These are phyloP conservation scores for Rosa persica DNA, from an alignment of 306 rosid species.

Conservation along the genomic window DNA sequence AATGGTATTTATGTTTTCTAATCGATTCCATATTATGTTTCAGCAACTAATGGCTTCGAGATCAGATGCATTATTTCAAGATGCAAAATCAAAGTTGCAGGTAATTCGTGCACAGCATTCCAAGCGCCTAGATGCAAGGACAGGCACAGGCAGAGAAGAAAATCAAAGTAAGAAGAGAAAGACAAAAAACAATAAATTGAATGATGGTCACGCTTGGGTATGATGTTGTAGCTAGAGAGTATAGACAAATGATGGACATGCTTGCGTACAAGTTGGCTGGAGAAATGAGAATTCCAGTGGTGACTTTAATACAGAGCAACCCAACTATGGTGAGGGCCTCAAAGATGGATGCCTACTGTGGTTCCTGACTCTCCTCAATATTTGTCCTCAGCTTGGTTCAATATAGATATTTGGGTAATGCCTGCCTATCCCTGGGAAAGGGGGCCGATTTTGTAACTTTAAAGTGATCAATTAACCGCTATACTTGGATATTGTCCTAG, in stretches of 20 bases:
- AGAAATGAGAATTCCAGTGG: background rate
- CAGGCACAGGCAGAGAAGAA: conserved; percentile 60
- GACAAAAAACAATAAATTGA: conserved; percentile 35
- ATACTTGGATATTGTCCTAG: background rate
- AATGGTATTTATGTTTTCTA: background rate
- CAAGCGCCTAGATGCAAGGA: conserved; percentile 57
- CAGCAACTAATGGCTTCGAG: conserved; percentile 86
- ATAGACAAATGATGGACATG: conserved; percentile 21
- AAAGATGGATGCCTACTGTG: background rate
- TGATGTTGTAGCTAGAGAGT: conserved; percentile 18
- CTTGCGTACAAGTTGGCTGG: background rate
- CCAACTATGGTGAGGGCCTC: background rate
- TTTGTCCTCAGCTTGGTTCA: background rate
- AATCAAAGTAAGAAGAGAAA: conserved; percentile 54
- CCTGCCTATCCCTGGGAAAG: conserved; percentile 9
- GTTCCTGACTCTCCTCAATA: background rate
- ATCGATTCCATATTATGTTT: conserved; percentile 29
- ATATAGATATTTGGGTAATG: background rate
- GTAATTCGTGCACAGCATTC: conserved; percentile 77
- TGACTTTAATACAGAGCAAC: background rate
- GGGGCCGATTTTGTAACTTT: background rate
- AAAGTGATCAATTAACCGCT: background rate
- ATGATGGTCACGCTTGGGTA: conserved; percentile 23
- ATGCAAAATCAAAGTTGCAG: conserved; percentile 68
- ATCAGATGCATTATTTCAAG: conserved; percentile 74